Percentiles rank a stretch among this genome's conserved stretches.
phyloP scores from a whole-genome alignment of 306 rosid genomes.

The Cicer pinnatifidum region DNA sequence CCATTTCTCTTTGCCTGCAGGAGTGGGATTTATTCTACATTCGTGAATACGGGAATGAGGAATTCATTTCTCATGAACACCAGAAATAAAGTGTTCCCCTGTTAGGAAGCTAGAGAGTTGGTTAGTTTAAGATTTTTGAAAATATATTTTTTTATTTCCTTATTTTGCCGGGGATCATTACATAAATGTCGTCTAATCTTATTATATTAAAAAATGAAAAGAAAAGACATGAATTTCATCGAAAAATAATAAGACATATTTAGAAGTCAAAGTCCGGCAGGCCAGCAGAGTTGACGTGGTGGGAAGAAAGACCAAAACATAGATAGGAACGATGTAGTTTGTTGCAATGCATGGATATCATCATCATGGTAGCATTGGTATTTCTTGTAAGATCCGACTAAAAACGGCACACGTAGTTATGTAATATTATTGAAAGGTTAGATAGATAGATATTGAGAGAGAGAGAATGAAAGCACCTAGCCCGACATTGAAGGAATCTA shows the following conservation, averaged over 20 bases:
- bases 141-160: background rate
- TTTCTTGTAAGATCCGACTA: background rate
- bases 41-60: background rate
- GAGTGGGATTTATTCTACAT: background rate
- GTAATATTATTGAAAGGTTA: background rate
- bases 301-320: constrained; percentile 9
- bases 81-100: background rate
- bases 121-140: background rate
- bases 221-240: background rate
- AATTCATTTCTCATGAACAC: background rate
- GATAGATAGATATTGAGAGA: background rate
- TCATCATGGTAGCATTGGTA: background rate
- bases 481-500: constrained; percentile 1
- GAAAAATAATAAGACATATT: constrained; percentile 5
- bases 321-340: background rate
- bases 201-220: background rate
- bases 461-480: background rate
- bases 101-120: background rate
- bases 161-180: background rate
- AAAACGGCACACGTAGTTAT: background rate
- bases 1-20: background rate
- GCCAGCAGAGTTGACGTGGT: background rate
- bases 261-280: background rate
- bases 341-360: constrained; percentile 5
- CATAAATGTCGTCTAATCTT: background rate